Percentiles rank a stretch among this genome's conserved stretches.
Conservation (phyloP, 306 rosid species). For the Fragaria iinumae region DNA sequence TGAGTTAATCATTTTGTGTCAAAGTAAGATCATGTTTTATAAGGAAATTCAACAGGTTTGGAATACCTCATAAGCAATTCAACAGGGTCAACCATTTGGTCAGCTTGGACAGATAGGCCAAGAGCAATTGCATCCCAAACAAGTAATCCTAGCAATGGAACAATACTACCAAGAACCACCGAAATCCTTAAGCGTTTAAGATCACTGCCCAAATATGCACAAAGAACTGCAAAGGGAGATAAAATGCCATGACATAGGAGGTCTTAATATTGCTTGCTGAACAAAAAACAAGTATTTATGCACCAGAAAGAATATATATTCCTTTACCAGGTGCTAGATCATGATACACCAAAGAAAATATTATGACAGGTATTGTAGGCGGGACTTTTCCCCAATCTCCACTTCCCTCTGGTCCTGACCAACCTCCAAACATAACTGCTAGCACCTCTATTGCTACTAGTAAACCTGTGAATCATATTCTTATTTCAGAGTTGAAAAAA, state of each 20-base stretch:
- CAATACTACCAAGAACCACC: constrained; percentile 59
- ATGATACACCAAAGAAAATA: constrained; percentile 69
- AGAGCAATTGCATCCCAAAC: constrained; percentile 68
- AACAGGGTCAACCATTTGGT: constrained; percentile 57
- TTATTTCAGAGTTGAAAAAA: neutral
- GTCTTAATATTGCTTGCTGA: neutral
- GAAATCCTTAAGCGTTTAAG: constrained; percentile 54
- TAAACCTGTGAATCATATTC: constrained; percentile 46
- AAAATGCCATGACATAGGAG: neutral
- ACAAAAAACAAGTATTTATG: neutral
- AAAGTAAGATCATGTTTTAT: neutral
- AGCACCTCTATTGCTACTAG: constrained; percentile 57
- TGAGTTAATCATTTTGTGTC: neutral
- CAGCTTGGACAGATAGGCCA: constrained; percentile 47
- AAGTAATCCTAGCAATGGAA: constrained; percentile 58
- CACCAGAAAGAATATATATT: neutral
- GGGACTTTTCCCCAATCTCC: constrained; percentile 61
- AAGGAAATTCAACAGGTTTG: neutral
- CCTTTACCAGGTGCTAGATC: constrained; percentile 62
- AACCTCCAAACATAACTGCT: constrained; percentile 51
- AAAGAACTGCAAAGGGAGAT: constrained; percentile 54
- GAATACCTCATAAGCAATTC: constrained; percentile 60
- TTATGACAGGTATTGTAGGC: constrained; percentile 53
- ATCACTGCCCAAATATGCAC: constrained; percentile 77
- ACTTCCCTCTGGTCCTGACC: constrained; percentile 48